Conservation (phyloP, 768 basidiomycete genomes). For the Leccinum arenicola region DNA sequence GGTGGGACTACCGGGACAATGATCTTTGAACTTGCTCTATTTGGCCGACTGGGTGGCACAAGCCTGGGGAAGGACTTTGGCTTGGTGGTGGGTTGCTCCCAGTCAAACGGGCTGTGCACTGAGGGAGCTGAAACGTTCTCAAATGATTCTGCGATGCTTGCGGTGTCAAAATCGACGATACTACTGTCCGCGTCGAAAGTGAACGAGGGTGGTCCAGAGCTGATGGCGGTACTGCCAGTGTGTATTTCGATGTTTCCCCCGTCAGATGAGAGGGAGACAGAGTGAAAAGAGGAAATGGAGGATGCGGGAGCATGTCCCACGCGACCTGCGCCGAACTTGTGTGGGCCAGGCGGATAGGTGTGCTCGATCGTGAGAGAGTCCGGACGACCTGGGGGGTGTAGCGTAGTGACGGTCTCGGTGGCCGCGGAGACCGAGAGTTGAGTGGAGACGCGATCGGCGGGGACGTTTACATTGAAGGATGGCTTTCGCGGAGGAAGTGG, state of each 20-base stretch:
- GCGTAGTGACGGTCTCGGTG: slow-evolving; percentile 17
- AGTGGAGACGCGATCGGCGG: slow-evolving; percentile 40
- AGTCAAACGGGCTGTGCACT: slow-evolving; percentile 52
- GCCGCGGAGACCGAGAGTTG: slow-evolving; percentile 23
- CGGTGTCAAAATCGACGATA: slow-evolving; percentile 44
- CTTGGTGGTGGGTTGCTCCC: slow-evolving; percentile 45
- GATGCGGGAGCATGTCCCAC: slow-evolving; percentile 58
- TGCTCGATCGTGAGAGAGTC: slow-evolving; percentile 58
- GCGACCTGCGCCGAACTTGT: slow-evolving; percentile 33
- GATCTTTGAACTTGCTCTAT: slow-evolving; percentile 36
- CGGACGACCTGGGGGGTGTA: slow-evolving; percentile 33
- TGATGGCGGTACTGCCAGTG: slow-evolving; percentile 1
- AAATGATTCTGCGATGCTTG: slow-evolving; percentile 68
- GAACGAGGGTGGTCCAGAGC: slow-evolving; percentile 42
- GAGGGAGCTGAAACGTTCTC: slow-evolving; percentile 62
- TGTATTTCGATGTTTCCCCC: slow-evolving; percentile 30
- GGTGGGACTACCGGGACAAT: slow-evolving; percentile 19
- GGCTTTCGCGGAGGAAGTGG: slow-evolving; percentile 68
- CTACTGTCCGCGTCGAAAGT: slow-evolving; percentile 42
- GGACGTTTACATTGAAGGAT: slow-evolving; percentile 37
- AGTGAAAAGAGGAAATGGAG: slow-evolving; percentile 81
- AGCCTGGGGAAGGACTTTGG: slow-evolving; percentile 27
- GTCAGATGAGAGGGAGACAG: slow-evolving; percentile 76
- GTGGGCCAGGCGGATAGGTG: slow-evolving; percentile 48
- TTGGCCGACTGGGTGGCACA: slow-evolving; percentile 47